Evolutionary conservation across 768 basidiomycete genomes (phyloP).

Genomic region (Lyophyllum semitale): DNA sequence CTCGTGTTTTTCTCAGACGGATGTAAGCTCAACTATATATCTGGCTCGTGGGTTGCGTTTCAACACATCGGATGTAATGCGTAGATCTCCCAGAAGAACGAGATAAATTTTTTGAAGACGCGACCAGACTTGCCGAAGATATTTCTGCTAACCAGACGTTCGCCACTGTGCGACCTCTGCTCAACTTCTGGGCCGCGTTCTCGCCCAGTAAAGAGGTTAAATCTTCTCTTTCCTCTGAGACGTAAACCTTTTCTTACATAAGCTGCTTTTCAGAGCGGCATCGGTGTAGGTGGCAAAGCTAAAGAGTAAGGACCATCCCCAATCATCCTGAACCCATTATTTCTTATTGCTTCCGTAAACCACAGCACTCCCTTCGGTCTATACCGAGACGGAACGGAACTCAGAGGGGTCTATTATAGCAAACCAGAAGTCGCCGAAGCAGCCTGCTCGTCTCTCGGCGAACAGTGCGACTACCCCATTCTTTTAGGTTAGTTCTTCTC

Average conservation of each 20-base stretch:
- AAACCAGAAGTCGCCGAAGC: conserved; percentile 66
- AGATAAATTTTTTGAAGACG: conserved; percentile 67
- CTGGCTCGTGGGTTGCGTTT: neutral
- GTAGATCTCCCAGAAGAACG: conserved; percentile 59
- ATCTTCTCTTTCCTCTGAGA: neutral
- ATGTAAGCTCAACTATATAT: conserved; percentile 48
- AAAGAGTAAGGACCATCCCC: conserved; percentile 53
- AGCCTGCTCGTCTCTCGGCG: conserved; percentile 66
- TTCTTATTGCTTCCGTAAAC: neutral
- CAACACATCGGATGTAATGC: neutral
- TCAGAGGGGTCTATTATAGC: conserved; percentile 71
- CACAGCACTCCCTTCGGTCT: conserved; percentile 74
- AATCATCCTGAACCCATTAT: neutral
- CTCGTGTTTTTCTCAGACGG: conserved; percentile 80
- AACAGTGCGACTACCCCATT: conserved; percentile 75
- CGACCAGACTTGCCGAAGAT: conserved; percentile 64
- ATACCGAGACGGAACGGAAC: conserved; percentile 77
- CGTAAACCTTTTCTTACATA: neutral
- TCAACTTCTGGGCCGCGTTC: conserved; percentile 85
- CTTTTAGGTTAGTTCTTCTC: conserved; percentile 52
- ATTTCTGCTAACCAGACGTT: conserved; percentile 77
- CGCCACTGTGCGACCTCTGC: conserved; percentile 68
- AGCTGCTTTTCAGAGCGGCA: conserved; percentile 54
- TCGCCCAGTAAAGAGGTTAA: conserved; percentile 71
- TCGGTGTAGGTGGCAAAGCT: conserved; percentile 66